Conservation (phyloP, 1,139 yeast species). For the Candida sanyaensis region DNA sequence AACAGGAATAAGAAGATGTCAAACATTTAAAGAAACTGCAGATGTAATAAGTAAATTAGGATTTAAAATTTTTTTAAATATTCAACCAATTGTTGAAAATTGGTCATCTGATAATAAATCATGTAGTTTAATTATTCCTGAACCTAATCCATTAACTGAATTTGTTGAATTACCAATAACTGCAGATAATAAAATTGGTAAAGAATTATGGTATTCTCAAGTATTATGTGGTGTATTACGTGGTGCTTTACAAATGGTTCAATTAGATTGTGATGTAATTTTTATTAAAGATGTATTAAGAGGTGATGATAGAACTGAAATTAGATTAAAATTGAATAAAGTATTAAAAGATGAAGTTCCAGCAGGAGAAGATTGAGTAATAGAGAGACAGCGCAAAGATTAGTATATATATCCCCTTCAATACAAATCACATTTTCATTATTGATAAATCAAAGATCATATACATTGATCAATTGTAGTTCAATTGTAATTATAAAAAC, state of each 20-base stretch:
- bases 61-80: constrained; percentile 83
- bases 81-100: constrained; percentile 72
- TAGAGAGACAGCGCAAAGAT: too few relatives aligned
- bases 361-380: constrained; percentile 81
- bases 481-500: too few relatives aligned
- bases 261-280: constrained; percentile 81
- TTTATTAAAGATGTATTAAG: constrained; percentile 80
- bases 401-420: too few relatives aligned
- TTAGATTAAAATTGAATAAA: constrained; percentile 68
- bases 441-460: too few relatives aligned
- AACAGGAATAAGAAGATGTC: constrained; percentile 82
- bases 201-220: constrained; percentile 90
- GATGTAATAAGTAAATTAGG: constrained; percentile 86
- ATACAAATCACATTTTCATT: too few relatives aligned
- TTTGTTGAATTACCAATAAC: constrained; percentile 86
- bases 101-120: constrained; percentile 79
- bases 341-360: constrained; percentile 93
- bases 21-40: constrained; percentile 79
- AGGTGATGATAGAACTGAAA: constrained; percentile 83
- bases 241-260: constrained; percentile 96
- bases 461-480: too few relatives aligned
- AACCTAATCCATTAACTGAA: constrained; percentile 84
- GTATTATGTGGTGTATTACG: constrained; percentile 85
- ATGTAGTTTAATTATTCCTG: constrained; percentile 72
- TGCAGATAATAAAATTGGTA: constrained; percentile 61